These are phyloP conservation scores for Pseudisothecium myosuroides DNA, from an alignment of 225 moss, liverwort and hornwort species.

Conservation along the genomic window DNA sequence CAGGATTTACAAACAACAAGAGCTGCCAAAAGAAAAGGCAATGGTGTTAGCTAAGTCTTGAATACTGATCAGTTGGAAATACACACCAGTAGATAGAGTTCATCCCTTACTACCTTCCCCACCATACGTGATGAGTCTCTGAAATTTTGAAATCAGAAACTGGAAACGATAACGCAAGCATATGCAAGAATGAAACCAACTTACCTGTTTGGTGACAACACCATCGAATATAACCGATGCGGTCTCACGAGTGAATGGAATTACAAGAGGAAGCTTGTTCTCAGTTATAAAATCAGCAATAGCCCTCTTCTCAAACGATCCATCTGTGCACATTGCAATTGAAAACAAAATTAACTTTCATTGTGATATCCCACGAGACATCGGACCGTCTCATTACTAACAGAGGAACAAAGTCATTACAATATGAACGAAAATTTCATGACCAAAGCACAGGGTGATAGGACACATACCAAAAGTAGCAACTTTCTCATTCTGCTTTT, in stretches of 20 bases:
- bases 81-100: neutral
- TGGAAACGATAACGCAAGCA: neutral
- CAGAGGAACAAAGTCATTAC: neutral
- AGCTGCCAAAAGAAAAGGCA: slow-evolving; percentile 30
- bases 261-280: slow-evolving; percentile 73
- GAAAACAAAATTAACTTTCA: neutral
- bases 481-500: slow-evolving; percentile 60
- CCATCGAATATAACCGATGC: slow-evolving; percentile 55
- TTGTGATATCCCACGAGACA: neutral
- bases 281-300: slow-evolving; percentile 44
- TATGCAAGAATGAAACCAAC: neutral
- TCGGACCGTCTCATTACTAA: neutral
- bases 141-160: neutral
- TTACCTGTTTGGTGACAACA: slow-evolving; percentile 58
- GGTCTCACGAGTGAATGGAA: slow-evolving; percentile 51
- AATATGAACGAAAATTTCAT: neutral
- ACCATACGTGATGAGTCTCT: neutral
- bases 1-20: slow-evolving; percentile 49
- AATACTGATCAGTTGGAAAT: neutral
- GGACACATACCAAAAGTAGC: slow-evolving; percentile 45
- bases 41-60: neutral
- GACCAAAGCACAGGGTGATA: neutral
- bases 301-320: slow-evolving; percentile 60
- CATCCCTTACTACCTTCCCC: neutral
- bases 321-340: slow-evolving; percentile 30